Evolutionary conservation across 2,329 filamentous ascomycete genomes (phyloP), one percentile per base, ranked within the genome.

Genomic region (Fusarium clavum): DNA sequence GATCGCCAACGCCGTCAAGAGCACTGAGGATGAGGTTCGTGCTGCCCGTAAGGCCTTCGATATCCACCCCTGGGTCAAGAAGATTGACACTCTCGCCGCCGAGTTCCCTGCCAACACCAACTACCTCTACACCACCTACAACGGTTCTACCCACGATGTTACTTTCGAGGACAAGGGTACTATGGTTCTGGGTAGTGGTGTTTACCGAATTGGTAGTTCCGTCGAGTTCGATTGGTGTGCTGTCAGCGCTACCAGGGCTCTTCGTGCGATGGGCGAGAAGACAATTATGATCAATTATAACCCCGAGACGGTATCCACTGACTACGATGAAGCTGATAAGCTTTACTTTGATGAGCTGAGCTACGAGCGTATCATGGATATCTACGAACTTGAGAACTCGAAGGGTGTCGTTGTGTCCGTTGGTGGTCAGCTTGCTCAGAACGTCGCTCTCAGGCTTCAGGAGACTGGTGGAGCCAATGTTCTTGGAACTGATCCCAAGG

Each of bases 191-290:
- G 96, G 96, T 65, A 95, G 92, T 78, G 96, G 96, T 82, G 96
- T 98, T 24, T 99, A 99, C 87, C 90, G 96, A 79, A 99, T 98
- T 79, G 96, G 96, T 77, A 95, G 92, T 83, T 98, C 94, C 9
- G 96, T 99, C 55, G 96, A 99, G 82, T 99, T 99, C 79, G 95
- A 99, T 82, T 98, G 95, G 95, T 98, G 95, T 80, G 94, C 94
- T 70, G 94, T 98, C 67, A 96, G 94, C 77, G 92, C 94, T 70
- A 94, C 94, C 13, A 87, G 93, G 68, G 92, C 94, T 44, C 87
- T 98, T 69, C 90, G 91, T 76, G 86, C 91, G 66, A 93, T 97
- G 86, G 94, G 94, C 73, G 92, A 97, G 86, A 98, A 98, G 90
- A 98, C 96, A 30, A 90, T 97, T 61, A 97, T 98, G 93, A 96